Evolutionary conservation across 768 basidiomycete genomes (phyloP), one percentile per base, ranked within the genome.

Genomic region (Agaricus blazei): DNA sequence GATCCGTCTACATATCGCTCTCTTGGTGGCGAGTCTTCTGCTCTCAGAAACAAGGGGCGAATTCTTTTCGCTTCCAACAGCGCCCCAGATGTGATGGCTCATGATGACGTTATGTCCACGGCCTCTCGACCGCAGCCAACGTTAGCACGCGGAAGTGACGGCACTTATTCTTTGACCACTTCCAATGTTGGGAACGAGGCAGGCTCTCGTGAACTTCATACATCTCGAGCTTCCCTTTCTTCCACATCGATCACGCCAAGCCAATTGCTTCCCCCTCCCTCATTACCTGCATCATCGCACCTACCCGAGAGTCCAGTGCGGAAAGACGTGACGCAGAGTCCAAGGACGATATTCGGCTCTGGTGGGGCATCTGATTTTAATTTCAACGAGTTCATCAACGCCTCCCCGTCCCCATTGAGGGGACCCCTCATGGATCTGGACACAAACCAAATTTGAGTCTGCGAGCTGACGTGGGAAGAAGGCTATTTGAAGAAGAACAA

Each of bases 401-500:
- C 84, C 37, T 88, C 87, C 26, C 85, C 85, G 12, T 83, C 84
- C 3, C 83, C 84, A 4, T 72, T 76, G 11, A 67, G 75, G 14
- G 70, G 68, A 55, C 64, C 6, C 24, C 46, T 12, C 46, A 28
- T 27, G 29, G 58, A 51, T 61, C 62, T 64, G 62, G 62, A 62
- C 65, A 73, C 46, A 76, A 76, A 58, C 57, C 69, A 37, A 80
- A 76, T 56, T 60, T 76, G 41, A 81, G 81, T 56, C 69, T 85
- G 44, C 75, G 83, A 44, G 78, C 82, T 14, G 85, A 87, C 59
- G 74, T 87, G 41, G 86, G 85, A 36, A 67, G 86, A 50, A 83
- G 80, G 65, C 68, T 88, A 54, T 88, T 88, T 63, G 86, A 87
- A 61, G 87, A 84, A 62, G 84, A 87, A 63, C 82, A 84, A 59